Conservation (phyloP, 306 rosid genomes). For the Parietaria judaica region DNA sequence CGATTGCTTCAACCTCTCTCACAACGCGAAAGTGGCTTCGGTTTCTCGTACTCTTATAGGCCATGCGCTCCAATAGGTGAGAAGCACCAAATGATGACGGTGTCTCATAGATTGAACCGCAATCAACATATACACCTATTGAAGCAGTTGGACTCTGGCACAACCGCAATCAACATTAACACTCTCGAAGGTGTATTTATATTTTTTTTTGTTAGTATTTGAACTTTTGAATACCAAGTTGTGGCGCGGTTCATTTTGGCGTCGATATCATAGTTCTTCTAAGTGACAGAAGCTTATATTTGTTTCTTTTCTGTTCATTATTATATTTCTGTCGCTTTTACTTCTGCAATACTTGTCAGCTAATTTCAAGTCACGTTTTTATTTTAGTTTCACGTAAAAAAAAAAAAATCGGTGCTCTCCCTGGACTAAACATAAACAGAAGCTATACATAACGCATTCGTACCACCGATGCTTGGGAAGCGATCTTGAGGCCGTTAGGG, state of each 20-base stretch:
- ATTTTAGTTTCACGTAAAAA: neutral
- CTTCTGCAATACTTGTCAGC: too few relatives aligned
- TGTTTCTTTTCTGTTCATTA: too few relatives aligned
- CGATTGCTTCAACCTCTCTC: conserved; percentile 94
- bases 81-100: conserved; percentile 74
- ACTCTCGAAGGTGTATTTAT: too few relatives aligned
- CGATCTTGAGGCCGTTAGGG: conserved; percentile 68
- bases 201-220: too few relatives aligned
- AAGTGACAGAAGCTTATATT: neutral
- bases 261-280: conserved; percentile 4
- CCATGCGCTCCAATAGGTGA: conserved; percentile 86
- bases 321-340: neutral
- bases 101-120: conserved; percentile 88
- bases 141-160: conserved; percentile 86
- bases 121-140: conserved; percentile 69
- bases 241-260: too few relatives aligned
- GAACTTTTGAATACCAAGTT: too few relatives aligned
- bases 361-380: neutral
- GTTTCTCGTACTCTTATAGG: conserved; percentile 89
- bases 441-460: conserved; percentile 5
- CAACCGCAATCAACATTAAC: too few relatives aligned
- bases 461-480: conserved; percentile 67
- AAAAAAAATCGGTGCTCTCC: too few relatives aligned
- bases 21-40: conserved; percentile 89
- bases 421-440: too few relatives aligned